Conservation (phyloP, 148 eudicot species). For the Nepenthes mirabilis region DNA sequence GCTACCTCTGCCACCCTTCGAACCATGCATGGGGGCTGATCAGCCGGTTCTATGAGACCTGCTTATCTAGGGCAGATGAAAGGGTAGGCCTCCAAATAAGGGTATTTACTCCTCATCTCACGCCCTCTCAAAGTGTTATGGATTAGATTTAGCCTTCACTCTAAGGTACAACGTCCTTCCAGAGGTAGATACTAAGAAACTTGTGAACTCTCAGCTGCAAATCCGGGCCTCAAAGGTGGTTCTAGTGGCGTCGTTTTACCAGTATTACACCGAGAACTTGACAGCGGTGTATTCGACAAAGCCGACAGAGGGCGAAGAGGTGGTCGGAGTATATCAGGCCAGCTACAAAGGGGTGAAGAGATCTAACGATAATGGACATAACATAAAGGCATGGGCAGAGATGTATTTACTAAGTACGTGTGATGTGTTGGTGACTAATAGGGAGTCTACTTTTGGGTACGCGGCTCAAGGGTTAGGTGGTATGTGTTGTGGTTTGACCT, state of each 20-base stretch:
- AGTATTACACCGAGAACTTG: constrained; percentile 38
- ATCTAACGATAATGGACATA: not conserved
- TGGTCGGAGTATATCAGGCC: not conserved
- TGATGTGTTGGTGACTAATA: constrained; percentile 69
- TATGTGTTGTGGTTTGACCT: no score
- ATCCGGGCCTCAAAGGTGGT: constrained; percentile 22
- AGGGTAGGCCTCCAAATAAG: constrained; percentile 72
- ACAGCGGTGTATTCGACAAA: not conserved
- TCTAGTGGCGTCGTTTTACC: constrained; percentile 47
- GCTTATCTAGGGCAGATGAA: constrained; percentile 47
- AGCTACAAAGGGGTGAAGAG: not conserved
- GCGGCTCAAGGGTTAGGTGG: constrained; percentile 86
- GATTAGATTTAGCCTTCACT: constrained; percentile 44
- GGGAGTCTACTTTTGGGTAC: constrained; percentile 73
- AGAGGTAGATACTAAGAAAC: constrained; percentile 10
- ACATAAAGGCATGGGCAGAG: constrained; percentile 71
- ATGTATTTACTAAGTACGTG: constrained; percentile 71
- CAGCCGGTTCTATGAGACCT: constrained; percentile 49
- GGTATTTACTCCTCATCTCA: constrained; percentile 20
- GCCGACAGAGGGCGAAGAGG: not conserved
- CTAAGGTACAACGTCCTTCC: constrained; percentile 45
- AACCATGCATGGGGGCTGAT: constrained; percentile 72
- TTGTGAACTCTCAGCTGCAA: not conserved
- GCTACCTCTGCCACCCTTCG: constrained; percentile 66
- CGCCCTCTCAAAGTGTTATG: constrained; percentile 31